Evolutionary conservation across 352 stramenopile genomes (phyloP).

Genomic region (Globisporangium megalacanthum): DNA sequence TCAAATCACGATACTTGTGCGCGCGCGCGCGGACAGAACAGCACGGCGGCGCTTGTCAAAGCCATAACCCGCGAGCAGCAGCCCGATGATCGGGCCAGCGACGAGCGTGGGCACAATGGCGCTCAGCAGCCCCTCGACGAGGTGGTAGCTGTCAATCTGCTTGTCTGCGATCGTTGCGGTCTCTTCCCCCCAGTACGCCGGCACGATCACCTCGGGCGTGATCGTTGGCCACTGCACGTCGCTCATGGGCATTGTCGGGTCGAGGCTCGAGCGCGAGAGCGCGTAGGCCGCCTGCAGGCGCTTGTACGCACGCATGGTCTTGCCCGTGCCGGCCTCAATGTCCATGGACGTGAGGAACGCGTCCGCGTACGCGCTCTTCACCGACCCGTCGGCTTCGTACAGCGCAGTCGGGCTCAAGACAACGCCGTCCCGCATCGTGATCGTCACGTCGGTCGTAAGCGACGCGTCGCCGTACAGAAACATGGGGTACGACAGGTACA

Average conservation of each 20-base stretch:
- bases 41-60: slow-evolving; percentile 39
- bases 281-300: slow-evolving; percentile 55
- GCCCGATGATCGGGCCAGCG: slow-evolving; percentile 40
- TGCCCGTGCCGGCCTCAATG: slow-evolving; percentile 55
- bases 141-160: slow-evolving; percentile 45
- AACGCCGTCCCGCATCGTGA: slow-evolving; percentile 52
- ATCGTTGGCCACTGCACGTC: slow-evolving; percentile 56
- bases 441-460: slow-evolving; percentile 35
- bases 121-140: slow-evolving; percentile 31
- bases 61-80: slow-evolving; percentile 28
- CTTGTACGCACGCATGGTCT: slow-evolving; percentile 67
- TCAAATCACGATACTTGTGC: slow-evolving; percentile 26
- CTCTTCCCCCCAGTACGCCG: slow-evolving; percentile 59
- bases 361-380: slow-evolving; percentile 34
- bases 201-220: slow-evolving; percentile 48
- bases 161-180: slow-evolving; percentile 30
- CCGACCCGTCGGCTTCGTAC: slow-evolving; percentile 33
- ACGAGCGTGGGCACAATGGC: slow-evolving; percentile 58
- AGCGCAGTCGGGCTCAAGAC: slow-evolving; percentile 31
- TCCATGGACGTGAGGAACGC: slow-evolving; percentile 60
- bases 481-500: slow-evolving; percentile 65
- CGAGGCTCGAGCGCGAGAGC: slow-evolving; percentile 31
- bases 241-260: slow-evolving; percentile 40
- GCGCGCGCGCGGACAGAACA: slow-evolving; percentile 18
- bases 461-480: slow-evolving; percentile 57